These are phyloP conservation scores for Clonostachys byssicola DNA, from an alignment of 2,329 filamentous ascomycete species.

Conservation along the genomic window DNA sequence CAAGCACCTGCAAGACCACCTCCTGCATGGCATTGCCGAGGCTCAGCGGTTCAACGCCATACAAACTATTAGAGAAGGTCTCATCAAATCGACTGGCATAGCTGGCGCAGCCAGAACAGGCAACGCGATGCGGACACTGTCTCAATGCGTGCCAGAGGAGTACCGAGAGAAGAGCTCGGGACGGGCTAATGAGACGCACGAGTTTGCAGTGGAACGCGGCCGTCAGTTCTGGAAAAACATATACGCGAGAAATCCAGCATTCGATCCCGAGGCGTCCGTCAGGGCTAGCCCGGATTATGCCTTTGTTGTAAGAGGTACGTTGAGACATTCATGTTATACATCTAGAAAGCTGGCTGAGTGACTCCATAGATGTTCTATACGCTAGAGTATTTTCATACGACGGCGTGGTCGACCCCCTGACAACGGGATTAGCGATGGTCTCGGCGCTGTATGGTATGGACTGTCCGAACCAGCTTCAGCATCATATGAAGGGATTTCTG, in stretches of 20 bases:
- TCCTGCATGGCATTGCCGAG: constrained; percentile 1
- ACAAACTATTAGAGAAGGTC: constrained; percentile 5
- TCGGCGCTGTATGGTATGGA: constrained; percentile 4
- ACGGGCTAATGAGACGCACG: constrained; percentile 4
- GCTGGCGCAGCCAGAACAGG: constrained; percentile 7
- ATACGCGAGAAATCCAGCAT: constrained; percentile 6
- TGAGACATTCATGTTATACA: not conserved
- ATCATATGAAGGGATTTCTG: constrained; percentile 7
- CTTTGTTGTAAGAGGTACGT: constrained; percentile 8
- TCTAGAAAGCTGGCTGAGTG: not conserved
- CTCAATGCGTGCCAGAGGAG: constrained; percentile 4
- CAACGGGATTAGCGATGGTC: constrained; percentile 3
- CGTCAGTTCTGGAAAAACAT: constrained; percentile 6
- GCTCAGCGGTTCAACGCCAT: constrained; percentile 2
- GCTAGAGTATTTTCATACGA: constrained; percentile 4
- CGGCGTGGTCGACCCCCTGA: constrained; percentile 2
- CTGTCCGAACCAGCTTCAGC: constrained; percentile 4
- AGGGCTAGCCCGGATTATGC: constrained; percentile 8
- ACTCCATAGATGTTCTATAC: constrained; percentile 3
- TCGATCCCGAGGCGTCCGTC: constrained; percentile 7
- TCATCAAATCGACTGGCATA: constrained; percentile 8
- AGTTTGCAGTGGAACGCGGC: constrained; percentile 2
- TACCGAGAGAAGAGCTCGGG: constrained; percentile 1
- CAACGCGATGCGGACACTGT: constrained; percentile 7
- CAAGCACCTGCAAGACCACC: constrained; percentile 3